Conservation (phyloP, 768 basidiomycete species). For the Russula emetica region DNA sequence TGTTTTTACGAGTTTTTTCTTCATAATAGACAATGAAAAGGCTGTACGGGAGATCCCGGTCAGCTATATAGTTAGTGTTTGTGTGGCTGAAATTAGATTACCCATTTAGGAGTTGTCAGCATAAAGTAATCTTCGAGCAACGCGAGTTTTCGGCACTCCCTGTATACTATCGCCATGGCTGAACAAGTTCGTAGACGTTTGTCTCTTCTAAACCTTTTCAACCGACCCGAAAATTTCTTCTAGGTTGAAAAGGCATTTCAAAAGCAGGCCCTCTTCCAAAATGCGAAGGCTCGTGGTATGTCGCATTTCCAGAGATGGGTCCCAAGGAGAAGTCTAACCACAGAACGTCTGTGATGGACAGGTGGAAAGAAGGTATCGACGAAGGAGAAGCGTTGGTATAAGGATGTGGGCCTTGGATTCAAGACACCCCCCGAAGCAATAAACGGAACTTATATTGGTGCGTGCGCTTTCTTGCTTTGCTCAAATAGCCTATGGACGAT, state of each 20-base stretch:
- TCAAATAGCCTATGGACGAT: background rate
- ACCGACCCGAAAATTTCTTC: background rate
- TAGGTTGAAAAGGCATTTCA: slow-evolving; percentile 97
- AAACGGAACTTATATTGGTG: slow-evolving; percentile 93
- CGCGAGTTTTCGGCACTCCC: slow-evolving; percentile 6
- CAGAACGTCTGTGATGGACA: slow-evolving; percentile 30
- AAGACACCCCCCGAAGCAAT: slow-evolving; percentile 96
- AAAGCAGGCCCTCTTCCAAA: slow-evolving; percentile 98
- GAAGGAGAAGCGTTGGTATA: slow-evolving; percentile 98
- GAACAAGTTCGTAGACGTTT: slow-evolving; percentile 36
- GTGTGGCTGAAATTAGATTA: slow-evolving; percentile 24
- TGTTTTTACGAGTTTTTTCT: background rate
- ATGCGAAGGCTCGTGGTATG: slow-evolving; percentile 89
- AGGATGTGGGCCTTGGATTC: slow-evolving; percentile 95
- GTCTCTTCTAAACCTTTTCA: background rate
- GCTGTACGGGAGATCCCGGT: slow-evolving; percentile 21
- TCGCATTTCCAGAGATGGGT: slow-evolving; percentile 29
- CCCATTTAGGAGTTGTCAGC: slow-evolving; percentile 20
- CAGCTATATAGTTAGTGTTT: slow-evolving; percentile 23
- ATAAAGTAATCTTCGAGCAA: slow-evolving; percentile 11
- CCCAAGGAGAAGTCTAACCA: slow-evolving; percentile 7
- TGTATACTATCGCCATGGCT: slow-evolving; percentile 38
- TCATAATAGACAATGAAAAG: too few relatives aligned
- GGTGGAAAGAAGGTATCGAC: slow-evolving; percentile 89
- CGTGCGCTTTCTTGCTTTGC: slow-evolving; percentile 34